Base-by-base conservation (phyloP, 768 basidiomycete genomes). In the Paxillus ammoniavirescens region DNA sequence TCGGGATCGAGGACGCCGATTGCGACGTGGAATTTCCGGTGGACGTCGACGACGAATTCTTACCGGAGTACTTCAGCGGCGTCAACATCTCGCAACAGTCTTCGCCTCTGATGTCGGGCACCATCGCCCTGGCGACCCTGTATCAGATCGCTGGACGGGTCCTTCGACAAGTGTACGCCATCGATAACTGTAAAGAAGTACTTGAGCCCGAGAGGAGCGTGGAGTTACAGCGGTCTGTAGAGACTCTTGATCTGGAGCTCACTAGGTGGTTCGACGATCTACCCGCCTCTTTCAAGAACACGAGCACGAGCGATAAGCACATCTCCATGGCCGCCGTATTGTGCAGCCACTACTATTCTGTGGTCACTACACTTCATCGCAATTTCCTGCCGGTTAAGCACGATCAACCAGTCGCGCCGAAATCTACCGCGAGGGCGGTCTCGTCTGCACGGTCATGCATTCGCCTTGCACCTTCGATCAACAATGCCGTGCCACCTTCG, bases 1-100 rank as follows among this genome's bases (percentile, higher is more conserved):
- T 95, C 51, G 93, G 91, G 26, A 78, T 93, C 57, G 91, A 93
- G 61, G 93, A 96, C 70, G 77, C 84, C 10, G 93, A 96, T 67
- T 93, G 93, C 62, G 93, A 96, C 65, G 89, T 91, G 31, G 91
- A 94, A 66, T 74, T 86, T 48, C 93, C 93, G 5, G 79, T 86
- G 36, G 86, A 89, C 53, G 77, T 93, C 37, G 93, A 95, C 61
- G 93, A 96, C 65, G 89, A 89, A 47, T 66, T 80, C 57, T 72
- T 94, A 4, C 76, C 81, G 8, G 83, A 88, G 60, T 91, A 87
- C 66, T 89, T 85, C 67, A 77, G 75, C 28, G 88, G 88, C 15
- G 82, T 80, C 14, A 74, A 77, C 18, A 73, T 85, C 67, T 64
- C 76, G 23, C 81, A 79, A 60, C 75, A 75, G 53, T 78, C 76